Percentiles rank a stretch among this genome's conserved stretches.
phyloP scores from a whole-genome alignment of 1,139 yeast genomes.

The Schwanniomyces etchellsii region DNA sequence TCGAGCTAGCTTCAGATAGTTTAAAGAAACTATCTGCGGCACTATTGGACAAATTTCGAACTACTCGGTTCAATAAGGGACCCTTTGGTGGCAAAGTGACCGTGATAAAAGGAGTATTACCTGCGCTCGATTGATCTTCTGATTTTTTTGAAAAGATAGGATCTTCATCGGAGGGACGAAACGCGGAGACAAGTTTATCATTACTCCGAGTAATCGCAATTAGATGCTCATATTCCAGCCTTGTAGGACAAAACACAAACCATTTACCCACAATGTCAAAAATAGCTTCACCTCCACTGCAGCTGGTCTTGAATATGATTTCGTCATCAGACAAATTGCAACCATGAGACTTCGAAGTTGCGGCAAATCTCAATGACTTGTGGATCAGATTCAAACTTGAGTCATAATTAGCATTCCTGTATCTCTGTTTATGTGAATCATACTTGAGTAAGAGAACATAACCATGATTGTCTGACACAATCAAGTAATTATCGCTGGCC shows the following conservation, averaged over 20 bases:
- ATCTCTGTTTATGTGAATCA: slow-evolving; percentile 2
- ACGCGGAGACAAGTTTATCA: slow-evolving; percentile 1
- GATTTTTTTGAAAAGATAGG: slow-evolving; percentile 8
- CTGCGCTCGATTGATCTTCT: slow-evolving; percentile 1
- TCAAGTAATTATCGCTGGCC: slow-evolving; percentile 15
- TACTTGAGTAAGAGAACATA: slow-evolving; percentile 14
- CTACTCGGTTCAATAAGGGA: slow-evolving; percentile 40
- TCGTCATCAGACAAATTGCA: slow-evolving; percentile 13
- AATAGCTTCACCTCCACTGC: slow-evolving; percentile 34
- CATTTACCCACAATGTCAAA: slow-evolving; percentile 49
- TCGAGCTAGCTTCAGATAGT: slow-evolving; percentile 45
- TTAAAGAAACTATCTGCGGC: slow-evolving; percentile 51
- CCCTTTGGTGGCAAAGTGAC: slow-evolving; percentile 42
- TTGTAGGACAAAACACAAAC: slow-evolving; percentile 44
- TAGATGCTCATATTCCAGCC: slow-evolving; percentile 27
- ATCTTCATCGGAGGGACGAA: slow-evolving; percentile 7
- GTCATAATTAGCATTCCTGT: slow-evolving; percentile 14
- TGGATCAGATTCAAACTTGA: slow-evolving; percentile 16
- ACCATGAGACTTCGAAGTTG: neutral
- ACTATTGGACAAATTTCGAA: slow-evolving; percentile 43
- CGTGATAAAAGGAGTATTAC: slow-evolving; percentile 12
- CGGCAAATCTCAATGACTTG: slow-evolving; percentile 10
- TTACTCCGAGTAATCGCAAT: slow-evolving; percentile 15
- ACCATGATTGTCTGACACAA: slow-evolving; percentile 21
- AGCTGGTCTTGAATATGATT: slow-evolving; percentile 28